Conservation (phyloP, 148 eudicot genomes). For the Nepenthes gracilis region DNA sequence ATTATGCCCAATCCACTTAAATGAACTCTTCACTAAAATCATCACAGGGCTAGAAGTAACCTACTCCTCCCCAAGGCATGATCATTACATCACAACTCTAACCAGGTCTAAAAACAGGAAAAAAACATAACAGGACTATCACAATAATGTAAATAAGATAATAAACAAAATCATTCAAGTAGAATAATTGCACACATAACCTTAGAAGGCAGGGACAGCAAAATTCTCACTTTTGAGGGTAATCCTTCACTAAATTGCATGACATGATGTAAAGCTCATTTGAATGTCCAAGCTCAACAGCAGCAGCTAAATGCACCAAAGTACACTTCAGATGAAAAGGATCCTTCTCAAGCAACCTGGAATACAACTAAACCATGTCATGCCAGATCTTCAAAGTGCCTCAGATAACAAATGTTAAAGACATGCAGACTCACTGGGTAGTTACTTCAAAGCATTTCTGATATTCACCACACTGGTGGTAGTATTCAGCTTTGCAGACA, state of each 20-base stretch:
- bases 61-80: no score
- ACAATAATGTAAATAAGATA: no score
- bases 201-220: neutral
- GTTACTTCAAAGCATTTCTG: slow-evolving; percentile 97
- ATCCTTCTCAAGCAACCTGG: slow-evolving; percentile 95
- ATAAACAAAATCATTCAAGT: no score
- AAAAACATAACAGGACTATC: no score
- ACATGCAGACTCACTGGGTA: slow-evolving; percentile 43
- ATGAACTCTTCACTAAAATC: no score
- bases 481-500: slow-evolving; percentile 97
- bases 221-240: slow-evolving; percentile 84
- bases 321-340: slow-evolving; percentile 93
- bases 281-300: slow-evolving; percentile 93
- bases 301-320: slow-evolving; percentile 90
- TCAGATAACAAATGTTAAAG: neutral
- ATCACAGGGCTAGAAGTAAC: no score
- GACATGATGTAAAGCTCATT: slow-evolving; percentile 96
- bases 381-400: neutral
- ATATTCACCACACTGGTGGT: slow-evolving; percentile 96
- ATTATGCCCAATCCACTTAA: no score
- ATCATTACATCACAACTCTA: no score
- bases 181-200: neutral
- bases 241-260: slow-evolving; percentile 92
- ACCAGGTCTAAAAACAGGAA: no score
- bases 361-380: slow-evolving; percentile 1